phyloP scores from a whole-genome alignment of 1,284 basidiomycete species.

The Ustanciosporium gigantosporum region DNA sequence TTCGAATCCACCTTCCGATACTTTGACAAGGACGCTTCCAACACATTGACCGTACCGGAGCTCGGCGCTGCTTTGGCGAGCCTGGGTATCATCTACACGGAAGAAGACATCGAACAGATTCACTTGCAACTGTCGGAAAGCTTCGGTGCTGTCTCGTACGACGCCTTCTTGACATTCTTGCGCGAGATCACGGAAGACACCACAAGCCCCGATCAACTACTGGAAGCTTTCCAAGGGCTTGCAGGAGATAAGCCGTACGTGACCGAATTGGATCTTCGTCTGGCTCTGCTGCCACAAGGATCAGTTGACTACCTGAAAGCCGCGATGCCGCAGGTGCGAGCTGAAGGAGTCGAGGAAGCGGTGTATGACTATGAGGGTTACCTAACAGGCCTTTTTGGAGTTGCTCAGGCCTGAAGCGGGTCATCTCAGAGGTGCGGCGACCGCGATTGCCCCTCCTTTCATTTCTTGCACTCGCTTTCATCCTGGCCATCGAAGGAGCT shows the following conservation, averaged over 20 bases:
- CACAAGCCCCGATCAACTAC: constrained; percentile 85
- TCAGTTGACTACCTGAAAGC: constrained; percentile 76
- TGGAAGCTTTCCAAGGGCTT: constrained; percentile 89
- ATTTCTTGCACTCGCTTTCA: too few relatives aligned
- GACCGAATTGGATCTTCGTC: constrained; percentile 86
- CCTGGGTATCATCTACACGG: constrained; percentile 86
- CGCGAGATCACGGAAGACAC: constrained; percentile 90
- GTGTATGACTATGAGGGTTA: constrained; percentile 55
- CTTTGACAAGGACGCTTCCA: constrained; percentile 90
- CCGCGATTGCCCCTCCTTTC: too few relatives aligned
- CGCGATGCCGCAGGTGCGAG: constrained; percentile 47
- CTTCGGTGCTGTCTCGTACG: constrained; percentile 87
- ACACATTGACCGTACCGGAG: constrained; percentile 81
- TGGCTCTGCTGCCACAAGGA: constrained; percentile 78
- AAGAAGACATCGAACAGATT: constrained; percentile 83
- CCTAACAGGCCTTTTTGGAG: constrained; percentile 36
- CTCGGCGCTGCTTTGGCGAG: constrained; percentile 90
- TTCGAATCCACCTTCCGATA: constrained; percentile 97
- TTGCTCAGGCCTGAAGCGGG: constrained; percentile 21
- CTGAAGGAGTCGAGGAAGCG: constrained; percentile 43
- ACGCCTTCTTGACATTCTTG: constrained; percentile 91
- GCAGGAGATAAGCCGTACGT: constrained; percentile 91
- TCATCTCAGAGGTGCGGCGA: too few relatives aligned
- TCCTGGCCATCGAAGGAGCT: too few relatives aligned
- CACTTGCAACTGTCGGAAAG: constrained; percentile 79